These are phyloP conservation scores for Penicillium sp. DNA, from an alignment of 2,329 filamentous ascomycete genomes.

Conservation along the genomic window DNA sequence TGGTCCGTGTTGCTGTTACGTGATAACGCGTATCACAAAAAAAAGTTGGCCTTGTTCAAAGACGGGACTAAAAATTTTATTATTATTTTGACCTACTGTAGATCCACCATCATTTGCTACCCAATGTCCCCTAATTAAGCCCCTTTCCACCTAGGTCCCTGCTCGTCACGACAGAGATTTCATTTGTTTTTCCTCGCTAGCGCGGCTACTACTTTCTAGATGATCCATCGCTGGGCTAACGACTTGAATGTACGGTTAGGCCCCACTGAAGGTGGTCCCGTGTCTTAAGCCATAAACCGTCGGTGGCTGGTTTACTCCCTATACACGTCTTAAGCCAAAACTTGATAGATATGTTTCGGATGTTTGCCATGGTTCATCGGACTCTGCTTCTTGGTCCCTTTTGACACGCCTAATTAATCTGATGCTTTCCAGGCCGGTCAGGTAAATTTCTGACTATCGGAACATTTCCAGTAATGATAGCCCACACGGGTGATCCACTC, in stretches of 20 bases:
- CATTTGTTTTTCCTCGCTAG: conserved; percentile 1
- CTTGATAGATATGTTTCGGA: background rate
- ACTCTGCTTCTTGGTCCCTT: background rate
- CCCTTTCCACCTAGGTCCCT: conserved; percentile 7
- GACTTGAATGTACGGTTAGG: conserved; percentile 7
- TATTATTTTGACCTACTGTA: background rate
- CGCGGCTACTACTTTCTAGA: conserved; percentile 7
- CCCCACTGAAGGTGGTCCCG: conserved; percentile 17
- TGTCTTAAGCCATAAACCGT: conserved; percentile 19
- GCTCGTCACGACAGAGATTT: background rate
- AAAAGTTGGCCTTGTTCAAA: background rate
- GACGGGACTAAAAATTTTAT: background rate
- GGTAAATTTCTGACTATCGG: conserved; percentile 9
- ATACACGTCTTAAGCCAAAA: background rate
- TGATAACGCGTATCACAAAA: conserved; percentile 1
- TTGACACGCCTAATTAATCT: background rate
- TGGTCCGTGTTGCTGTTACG: background rate
- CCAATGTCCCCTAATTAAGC: conserved; percentile 20
- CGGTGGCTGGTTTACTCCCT: conserved; percentile 19
- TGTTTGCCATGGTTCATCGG: conserved; percentile 1
- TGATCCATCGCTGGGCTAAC: conserved; percentile 6
- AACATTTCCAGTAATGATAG: conserved; percentile 27
- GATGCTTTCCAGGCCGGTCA: background rate
- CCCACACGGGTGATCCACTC: conserved; percentile 17
- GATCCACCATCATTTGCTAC: background rate